A percentile compares a stretch with the other conserved stretches of the same genome.
phyloP scores from a whole-genome alignment of 352 stramenopile species.

The Aphanomyces euteiches region DNA sequence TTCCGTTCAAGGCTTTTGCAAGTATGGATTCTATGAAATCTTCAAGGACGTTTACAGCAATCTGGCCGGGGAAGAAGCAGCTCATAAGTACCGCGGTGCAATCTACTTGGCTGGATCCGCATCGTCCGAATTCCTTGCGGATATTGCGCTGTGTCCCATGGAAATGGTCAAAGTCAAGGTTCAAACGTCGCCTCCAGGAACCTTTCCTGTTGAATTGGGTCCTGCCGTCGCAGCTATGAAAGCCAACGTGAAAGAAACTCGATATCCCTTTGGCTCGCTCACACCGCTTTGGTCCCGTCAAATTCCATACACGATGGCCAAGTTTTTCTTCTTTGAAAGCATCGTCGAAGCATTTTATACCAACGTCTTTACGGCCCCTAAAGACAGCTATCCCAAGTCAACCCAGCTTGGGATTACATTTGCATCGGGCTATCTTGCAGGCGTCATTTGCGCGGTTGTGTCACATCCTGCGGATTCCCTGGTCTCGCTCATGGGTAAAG shows the following conservation, averaged over 20 bases:
- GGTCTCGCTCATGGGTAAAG: slow-evolving; percentile 70
- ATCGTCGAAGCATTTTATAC: slow-evolving; percentile 66
- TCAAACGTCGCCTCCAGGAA: slow-evolving; percentile 39
- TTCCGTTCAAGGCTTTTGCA: slow-evolving; percentile 39
- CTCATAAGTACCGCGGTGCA: slow-evolving; percentile 42
- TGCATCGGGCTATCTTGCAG: slow-evolving; percentile 84
- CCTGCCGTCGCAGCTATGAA: slow-evolving; percentile 42
- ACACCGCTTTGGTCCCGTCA: slow-evolving; percentile 40
- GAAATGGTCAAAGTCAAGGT: slow-evolving; percentile 58
- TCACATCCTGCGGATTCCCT: slow-evolving; percentile 90
- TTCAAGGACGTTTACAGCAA: slow-evolving; percentile 62
- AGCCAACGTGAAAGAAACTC: slow-evolving; percentile 27
- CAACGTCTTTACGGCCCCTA: slow-evolving; percentile 47
- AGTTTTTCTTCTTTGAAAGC: slow-evolving; percentile 85
- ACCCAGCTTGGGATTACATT: slow-evolving; percentile 83
- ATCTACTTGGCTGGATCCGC: slow-evolving; percentile 52
- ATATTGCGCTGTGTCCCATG: slow-evolving; percentile 54
- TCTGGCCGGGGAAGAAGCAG: slow-evolving; percentile 40
- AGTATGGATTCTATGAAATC: slow-evolving; percentile 60
- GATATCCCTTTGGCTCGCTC: slow-evolving; percentile 47
- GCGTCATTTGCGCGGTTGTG: slow-evolving; percentile 88
- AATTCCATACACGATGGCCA: slow-evolving; percentile 91
- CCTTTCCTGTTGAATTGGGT: slow-evolving; percentile 42
- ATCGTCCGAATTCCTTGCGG: slow-evolving; percentile 60
- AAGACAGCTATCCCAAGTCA: slow-evolving; percentile 43